These are phyloP conservation scores for Coffea eugenioides DNA, from an alignment of 257 asterid genomes.

Conservation along the genomic window DNA sequence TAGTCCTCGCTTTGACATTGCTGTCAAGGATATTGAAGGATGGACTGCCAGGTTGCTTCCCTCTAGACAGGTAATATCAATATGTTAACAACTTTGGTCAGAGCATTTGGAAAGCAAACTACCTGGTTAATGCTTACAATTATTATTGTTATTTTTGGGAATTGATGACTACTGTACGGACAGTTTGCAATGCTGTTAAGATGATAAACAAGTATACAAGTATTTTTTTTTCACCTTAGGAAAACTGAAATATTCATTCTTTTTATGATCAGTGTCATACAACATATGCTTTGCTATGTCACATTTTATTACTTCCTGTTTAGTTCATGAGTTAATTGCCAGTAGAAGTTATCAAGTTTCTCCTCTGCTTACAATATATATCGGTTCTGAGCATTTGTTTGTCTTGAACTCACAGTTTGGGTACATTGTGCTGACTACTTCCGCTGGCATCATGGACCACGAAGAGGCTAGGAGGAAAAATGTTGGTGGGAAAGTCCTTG, in stretches of 20 bases:
- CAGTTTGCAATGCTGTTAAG: background rate
- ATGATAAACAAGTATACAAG: background rate
- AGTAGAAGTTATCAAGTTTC: background rate
- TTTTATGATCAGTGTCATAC: background rate
- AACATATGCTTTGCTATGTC: background rate
- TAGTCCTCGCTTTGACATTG: slow-evolving; percentile 42
- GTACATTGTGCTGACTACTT: slow-evolving; percentile 36
- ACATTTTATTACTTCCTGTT: background rate
- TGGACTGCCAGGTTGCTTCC: slow-evolving; percentile 48
- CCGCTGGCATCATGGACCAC: slow-evolving; percentile 46
- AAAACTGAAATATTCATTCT: background rate
- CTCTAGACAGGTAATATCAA: slow-evolving; percentile 36
- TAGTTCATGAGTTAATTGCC: background rate
- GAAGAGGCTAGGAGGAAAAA: slow-evolving; percentile 45
- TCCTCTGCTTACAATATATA: background rate
- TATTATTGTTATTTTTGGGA: background rate
- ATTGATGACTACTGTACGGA: background rate
- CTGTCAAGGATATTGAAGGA: slow-evolving; percentile 35
- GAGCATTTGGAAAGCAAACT: background rate
- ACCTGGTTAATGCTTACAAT: background rate
- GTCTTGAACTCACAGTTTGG: slow-evolving; percentile 28
- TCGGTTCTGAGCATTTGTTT: background rate
- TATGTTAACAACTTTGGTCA: background rate
- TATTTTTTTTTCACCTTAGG: background rate
- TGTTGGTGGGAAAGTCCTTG: slow-evolving; percentile 40